Base-by-base conservation (phyloP, 129 eudicot species). In the Logfia minima region DNA sequence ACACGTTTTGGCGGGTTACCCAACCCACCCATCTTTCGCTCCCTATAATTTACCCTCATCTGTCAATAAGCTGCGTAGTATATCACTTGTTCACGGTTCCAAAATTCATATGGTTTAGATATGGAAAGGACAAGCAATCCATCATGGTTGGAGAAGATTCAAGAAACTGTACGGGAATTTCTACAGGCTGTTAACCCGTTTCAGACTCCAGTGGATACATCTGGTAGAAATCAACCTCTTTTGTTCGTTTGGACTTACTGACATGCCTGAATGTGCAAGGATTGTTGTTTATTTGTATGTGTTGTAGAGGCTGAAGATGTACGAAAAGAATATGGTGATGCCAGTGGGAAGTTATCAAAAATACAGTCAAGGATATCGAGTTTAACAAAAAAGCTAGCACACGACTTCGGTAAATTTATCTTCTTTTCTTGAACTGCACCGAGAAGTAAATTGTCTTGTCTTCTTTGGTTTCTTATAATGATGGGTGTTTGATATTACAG, bases 141-240 rank as follows among this genome's bases (percentile, higher is more conserved):
- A 39, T 81, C 97, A 76, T 94, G 97, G 99, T 77, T 94, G 89
- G 92, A 86, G 85, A 94, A 91, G 91, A 84, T 94, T 79, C 96
- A 89, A 79, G 56, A 76, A 69, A 87, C 90, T 64, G 99, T 89
- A 66, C 84, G 75, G 75, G 85, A 74, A 79, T 81, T 94, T 77
- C 71, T 94, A 26, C 86, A 86, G 52, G 85, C 92, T 74, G 93
- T 91, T 68, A 94, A 87, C 81, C 70, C 85, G 22, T 94, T 91
- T 83, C 90, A 91, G 85, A 86, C 88, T 76, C 99, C 94, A 32
- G 91, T 94, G 59, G 93, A 94, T 67, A 82, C 82, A 78, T 91
- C 97, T 81, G 97, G 99, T 94, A 83, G 64, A n/a, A n/a, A 19
- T 53, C 51, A 56, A 55, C 39, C 26, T 70, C 56, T 10, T 48